Evolutionary conservation across 2,329 filamentous ascomycete species (phyloP), one percentile per base, ranked within the genome.

Genomic region (Mycosphaerelloides madeirae): DNA sequence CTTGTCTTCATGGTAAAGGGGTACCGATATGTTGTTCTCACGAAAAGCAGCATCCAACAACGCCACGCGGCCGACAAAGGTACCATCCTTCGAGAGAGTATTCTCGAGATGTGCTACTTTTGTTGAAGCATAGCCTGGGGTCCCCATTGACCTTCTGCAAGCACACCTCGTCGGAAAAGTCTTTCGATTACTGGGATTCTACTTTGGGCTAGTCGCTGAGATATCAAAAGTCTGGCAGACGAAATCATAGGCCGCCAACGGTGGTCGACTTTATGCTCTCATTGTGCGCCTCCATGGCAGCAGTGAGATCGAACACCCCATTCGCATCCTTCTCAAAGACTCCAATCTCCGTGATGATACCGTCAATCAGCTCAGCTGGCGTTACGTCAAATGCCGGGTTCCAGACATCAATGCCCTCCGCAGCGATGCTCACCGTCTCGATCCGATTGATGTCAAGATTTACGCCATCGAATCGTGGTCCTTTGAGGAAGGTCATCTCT

Each of bases 331-430:
- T 95, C 59, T 88, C 83, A 3, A 94, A 81, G 6, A 89, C 86
- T 0, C 91, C 91, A 57, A 85, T 81, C 69, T 98, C 93, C 0
- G 93, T 98, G 52, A 97, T 87, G 46, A 98, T 85, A 2, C 86
- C 89, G 66, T 98, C 93, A 53, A 98, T 96, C 41, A 96, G 71
- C 51, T 81, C 80, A 29, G 85, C 81, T 0, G 93, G 91, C 8
- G 93, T 98, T 28, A 98, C 87, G 62, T 98, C 93, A 63, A 98
- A 98, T 0, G 89, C 86, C 25, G 93, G 93, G 65, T 98, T 98
- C 90, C 93, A 98, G 7, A 97, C 89, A 31, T 78, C 74, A 50
- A 97, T 89, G 2, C 81, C 80, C 61, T 77, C 72, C 4, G 81
- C 79, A 25, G 91, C 91, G 40, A 87, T 91, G 32, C 85, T 87